phyloP scores from a whole-genome alignment of 495 filamentous ascomycete genomes.

The Penicillium alfredii region DNA sequence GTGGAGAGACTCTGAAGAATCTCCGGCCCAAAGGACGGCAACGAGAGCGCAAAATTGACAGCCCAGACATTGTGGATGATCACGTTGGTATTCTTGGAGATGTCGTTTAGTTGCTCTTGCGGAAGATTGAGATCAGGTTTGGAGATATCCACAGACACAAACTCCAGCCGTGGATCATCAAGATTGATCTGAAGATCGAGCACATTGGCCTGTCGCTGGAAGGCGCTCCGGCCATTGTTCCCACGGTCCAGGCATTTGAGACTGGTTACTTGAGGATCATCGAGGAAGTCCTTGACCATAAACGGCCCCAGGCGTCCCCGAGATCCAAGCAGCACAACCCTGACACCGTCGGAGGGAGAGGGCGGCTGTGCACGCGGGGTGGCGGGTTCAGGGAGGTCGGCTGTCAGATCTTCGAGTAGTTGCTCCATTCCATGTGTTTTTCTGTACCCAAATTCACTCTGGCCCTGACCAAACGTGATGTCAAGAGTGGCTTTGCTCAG shows the following conservation, averaged over 20 bases:
- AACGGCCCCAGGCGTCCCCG: slow-evolving; percentile 12
- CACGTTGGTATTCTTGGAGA: slow-evolving; percentile 36
- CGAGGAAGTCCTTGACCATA: slow-evolving; percentile 8
- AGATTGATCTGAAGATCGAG: slow-evolving; percentile 5
- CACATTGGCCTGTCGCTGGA: slow-evolving; percentile 7
- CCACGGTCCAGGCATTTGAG: slow-evolving; percentile 13
- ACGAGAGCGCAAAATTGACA: slow-evolving; percentile 52
- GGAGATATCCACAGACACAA: slow-evolving; percentile 35
- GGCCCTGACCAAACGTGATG: slow-evolving; percentile 1
- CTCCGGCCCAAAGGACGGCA: slow-evolving; percentile 48
- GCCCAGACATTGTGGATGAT: slow-evolving; percentile 56
- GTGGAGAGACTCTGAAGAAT: slow-evolving; percentile 42
- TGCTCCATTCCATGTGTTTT: slow-evolving; percentile 1
- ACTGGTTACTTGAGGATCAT: slow-evolving; percentile 9
- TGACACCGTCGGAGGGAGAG: slow-evolving; percentile 3
- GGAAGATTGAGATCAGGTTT: slow-evolving; percentile 37
- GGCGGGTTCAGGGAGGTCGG: slow-evolving; percentile 8
- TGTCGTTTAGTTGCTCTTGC: slow-evolving; percentile 23
- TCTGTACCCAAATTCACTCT: too few species aligned
- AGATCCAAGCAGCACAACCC: slow-evolving; percentile 9
- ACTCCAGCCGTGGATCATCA: slow-evolving; percentile 6
- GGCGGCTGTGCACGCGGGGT: background rate
- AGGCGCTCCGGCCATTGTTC: slow-evolving; percentile 1
- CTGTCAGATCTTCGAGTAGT: slow-evolving; percentile 3
- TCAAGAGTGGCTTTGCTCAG: slow-evolving; percentile 11